These are phyloP conservation scores for Euphorbia lathyris DNA, from an alignment of 345 rosid species.

Conservation along the genomic window DNA sequence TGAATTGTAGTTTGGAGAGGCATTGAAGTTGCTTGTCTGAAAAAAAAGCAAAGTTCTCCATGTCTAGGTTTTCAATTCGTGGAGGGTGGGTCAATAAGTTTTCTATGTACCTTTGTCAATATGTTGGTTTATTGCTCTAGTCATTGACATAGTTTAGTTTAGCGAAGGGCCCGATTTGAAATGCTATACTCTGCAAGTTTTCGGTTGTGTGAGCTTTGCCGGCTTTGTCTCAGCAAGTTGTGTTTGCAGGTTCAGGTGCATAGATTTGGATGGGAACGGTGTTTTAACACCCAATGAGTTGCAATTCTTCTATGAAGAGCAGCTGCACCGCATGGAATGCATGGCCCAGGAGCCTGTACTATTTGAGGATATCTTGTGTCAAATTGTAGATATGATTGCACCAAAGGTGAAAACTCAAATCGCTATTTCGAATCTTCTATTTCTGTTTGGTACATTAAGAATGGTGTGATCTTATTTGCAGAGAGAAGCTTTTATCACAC, in stretches of 20 bases:
- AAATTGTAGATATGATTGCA: constrained; percentile 33
- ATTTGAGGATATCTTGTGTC: constrained; percentile 33
- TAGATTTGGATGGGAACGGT: constrained; percentile 33
- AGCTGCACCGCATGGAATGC: constrained; percentile 36
- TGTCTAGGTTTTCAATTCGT: not conserved
- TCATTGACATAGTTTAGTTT: not conserved
- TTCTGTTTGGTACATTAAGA: not conserved
- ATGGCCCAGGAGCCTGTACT: constrained; percentile 33
- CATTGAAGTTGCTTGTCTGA: not conserved
- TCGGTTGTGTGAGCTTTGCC: not conserved
- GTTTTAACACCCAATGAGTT: constrained; percentile 24
- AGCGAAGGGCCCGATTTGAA: not conserved
- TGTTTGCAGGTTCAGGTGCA: constrained; percentile 30
- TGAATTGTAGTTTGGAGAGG: not conserved
- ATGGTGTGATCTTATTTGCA: constrained; percentile 12
- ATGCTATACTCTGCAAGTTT: not conserved
- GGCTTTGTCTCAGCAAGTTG: constrained; percentile 5
- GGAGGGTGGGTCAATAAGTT: not conserved
- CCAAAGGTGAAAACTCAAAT: constrained; percentile 21
- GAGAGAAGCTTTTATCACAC: constrained; percentile 26
- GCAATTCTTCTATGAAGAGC: constrained; percentile 36
- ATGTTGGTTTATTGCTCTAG: not conserved
- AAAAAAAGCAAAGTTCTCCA: not conserved
- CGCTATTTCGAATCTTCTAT: not conserved
- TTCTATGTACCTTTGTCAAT: not conserved